Evolutionary conservation across 352 stramenopile species (phyloP), one percentile per base, ranked within the genome.

Genomic region (Phytophthora cryptogea): DNA sequence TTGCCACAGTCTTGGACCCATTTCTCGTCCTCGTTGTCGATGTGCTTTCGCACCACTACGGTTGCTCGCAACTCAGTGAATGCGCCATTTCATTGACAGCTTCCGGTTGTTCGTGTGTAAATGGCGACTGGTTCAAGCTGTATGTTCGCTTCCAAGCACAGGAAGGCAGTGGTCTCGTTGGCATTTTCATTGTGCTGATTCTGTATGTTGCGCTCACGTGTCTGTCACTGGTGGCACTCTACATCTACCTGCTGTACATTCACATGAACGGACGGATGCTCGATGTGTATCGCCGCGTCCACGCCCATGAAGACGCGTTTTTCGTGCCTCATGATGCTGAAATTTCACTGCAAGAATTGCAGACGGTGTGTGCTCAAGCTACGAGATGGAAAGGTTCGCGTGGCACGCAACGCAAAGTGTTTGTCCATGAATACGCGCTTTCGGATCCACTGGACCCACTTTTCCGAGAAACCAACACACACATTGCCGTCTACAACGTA

Each of bases 261-360:
- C 89, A 97, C 78, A 92, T 95, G 80, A 96, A 96, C 60, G 89
- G 88, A 10, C 83, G 89, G 42, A 92, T 97, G 82, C 73, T 96
- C 6, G 89, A 97, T 55, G 69, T 92, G 5, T 96, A 95, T 53
- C 72, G 84, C 1, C 84, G 89, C 17, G 54, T 96, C 8, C 82
- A 95, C 56, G 83, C 68, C 8, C 72, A 80, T 8, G 81, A 94
- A 41, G 59, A 74, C 42, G 50, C 76, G 1, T 92, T 97, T 41
- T 96, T 96, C 54, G 63, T 97, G 11, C 90, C 90, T n/a, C 78
- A 97, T 39, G 89, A 97, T 65, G 79, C 86, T 44, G 90, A 97
- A 42, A 56, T 97, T 14, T 91, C 81, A 3, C 48, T 83, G 2
- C 61, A 82, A 11, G 89, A 97, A 58, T 62, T 97, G 11, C 52